Evolutionary conservation across 2,329 filamentous ascomycete genomes (phyloP).

Genomic region (Talaromyces rugulosus): DNA sequence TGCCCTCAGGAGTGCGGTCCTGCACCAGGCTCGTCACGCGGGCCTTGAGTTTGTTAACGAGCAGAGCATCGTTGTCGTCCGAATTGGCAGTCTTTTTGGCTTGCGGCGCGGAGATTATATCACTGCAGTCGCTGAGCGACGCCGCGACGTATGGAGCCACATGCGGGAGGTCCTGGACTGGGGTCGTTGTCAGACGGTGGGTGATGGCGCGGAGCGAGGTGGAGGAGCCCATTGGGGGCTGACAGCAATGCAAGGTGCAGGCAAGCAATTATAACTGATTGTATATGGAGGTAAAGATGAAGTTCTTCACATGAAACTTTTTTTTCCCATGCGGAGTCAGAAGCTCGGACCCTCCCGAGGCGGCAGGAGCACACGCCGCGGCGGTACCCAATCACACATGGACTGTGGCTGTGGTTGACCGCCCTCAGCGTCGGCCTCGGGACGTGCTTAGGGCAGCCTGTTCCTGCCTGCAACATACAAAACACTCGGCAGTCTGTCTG

Average conservation of each 20-base stretch:
- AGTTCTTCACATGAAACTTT: conserved; percentile 1
- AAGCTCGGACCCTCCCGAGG: not conserved
- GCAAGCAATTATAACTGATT: not conserved
- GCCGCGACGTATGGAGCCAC: conserved; percentile 65
- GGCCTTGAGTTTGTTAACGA: conserved; percentile 77
- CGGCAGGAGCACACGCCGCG: not conserved
- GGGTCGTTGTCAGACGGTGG: conserved; percentile 61
- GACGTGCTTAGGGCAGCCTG: not conserved
- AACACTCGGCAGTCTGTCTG: not conserved
- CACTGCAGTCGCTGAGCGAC: conserved; percentile 51
- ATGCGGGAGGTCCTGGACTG: conserved; percentile 68
- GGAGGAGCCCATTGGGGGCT: conserved; percentile 23
- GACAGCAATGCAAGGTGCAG: not conserved
- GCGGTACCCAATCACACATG: not conserved
- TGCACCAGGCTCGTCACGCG: conserved; percentile 73
- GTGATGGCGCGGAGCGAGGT: conserved; percentile 40
- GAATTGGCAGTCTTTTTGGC: conserved; percentile 56
- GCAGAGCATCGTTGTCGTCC: conserved; percentile 61
- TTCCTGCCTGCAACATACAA: not conserved
- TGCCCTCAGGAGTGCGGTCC: conserved; percentile 67
- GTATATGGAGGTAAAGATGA: not conserved
- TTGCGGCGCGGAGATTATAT: conserved; percentile 60
- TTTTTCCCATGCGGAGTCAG: conserved; percentile 1
- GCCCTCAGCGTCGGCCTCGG: not conserved
- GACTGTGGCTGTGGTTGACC: not conserved